Evolutionary conservation across 768 basidiomycete genomes (phyloP).

Genomic region (Leccinum rimulosum): DNA sequence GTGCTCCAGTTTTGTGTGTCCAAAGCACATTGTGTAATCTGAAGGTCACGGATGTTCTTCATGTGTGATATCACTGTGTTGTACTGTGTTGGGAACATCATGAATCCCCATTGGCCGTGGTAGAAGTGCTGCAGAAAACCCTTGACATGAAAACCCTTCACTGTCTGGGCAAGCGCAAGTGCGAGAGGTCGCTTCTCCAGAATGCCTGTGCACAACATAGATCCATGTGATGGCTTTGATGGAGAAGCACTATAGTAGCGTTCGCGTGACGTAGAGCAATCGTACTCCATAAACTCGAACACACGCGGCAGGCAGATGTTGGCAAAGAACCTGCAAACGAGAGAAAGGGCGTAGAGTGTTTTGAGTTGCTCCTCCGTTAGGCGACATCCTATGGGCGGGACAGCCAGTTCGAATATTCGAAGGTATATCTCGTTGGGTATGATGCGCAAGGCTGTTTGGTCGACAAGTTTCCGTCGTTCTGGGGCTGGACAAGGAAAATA

Average conservation of each 20-base stretch:
- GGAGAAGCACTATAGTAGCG: not conserved
- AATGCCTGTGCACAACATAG: not conserved
- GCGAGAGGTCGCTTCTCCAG: not conserved
- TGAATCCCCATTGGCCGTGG: not conserved
- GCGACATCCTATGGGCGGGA: too few relatives aligned
- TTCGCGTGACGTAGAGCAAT: too few relatives aligned
- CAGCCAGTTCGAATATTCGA: too few relatives aligned
- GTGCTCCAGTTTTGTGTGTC: conserved; percentile 13
- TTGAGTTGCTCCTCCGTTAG: too few relatives aligned
- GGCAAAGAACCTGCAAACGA: too few relatives aligned
- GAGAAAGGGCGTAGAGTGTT: too few relatives aligned
- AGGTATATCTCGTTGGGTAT: too few relatives aligned
- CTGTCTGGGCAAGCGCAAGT: not conserved
- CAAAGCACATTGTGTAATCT: conserved; percentile 10
- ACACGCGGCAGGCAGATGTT: too few relatives aligned
- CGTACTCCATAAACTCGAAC: too few relatives aligned
- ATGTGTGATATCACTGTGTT: conserved; percentile 12
- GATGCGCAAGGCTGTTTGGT: too few relatives aligned
- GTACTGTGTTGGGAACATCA: not conserved
- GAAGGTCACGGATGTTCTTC: conserved; percentile 16
- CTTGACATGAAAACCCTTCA: not conserved
- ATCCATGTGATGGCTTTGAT: not conserved
- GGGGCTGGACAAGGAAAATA: too few relatives aligned
- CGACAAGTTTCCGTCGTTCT: too few relatives aligned
- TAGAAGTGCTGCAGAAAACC: not conserved